Conservation (phyloP, 2,329 filamentous ascomycete species). For the Fusarium burgessii region DNA sequence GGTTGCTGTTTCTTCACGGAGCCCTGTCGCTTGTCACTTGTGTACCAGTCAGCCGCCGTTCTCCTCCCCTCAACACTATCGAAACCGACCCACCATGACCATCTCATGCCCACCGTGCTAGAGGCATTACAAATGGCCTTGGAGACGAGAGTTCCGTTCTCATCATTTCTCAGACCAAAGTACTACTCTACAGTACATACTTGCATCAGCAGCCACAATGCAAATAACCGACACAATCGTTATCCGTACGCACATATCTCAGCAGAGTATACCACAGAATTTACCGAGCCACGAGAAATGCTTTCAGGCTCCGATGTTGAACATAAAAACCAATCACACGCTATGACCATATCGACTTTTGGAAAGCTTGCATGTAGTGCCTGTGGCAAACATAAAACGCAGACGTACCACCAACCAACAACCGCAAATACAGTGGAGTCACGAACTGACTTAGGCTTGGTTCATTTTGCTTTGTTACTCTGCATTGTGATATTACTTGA, state of each 20-base stretch:
- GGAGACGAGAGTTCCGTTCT: conserved; percentile 17
- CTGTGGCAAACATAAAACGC: conserved; percentile 33
- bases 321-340: conserved; percentile 30
- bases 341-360: conserved; percentile 16
- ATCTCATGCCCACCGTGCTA: conserved; percentile 20
- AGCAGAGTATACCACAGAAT: not conserved
- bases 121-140: conserved; percentile 38
- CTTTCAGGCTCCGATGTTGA: conserved; percentile 1
- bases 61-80: conserved; percentile 26
- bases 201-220: conserved; percentile 3
- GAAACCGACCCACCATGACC: conserved; percentile 30
- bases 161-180: conserved; percentile 15
- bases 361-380: conserved; percentile 15
- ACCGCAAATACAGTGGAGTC: conserved; percentile 21
- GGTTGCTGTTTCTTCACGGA: conserved; percentile 13
- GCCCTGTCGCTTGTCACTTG: conserved; percentile 5
- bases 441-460: conserved; percentile 15
- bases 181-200: not conserved
- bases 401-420: conserved; percentile 12
- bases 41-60: conserved; percentile 21
- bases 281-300: not conserved
- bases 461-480: conserved; percentile 26
- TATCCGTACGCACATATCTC: conserved; percentile 4
- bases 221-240: not conserved
- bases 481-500: conserved; percentile 19